These are phyloP conservation scores for Hypoxylon rickii DNA, from an alignment of 495 filamentous ascomycete genomes.

Conservation along the genomic window DNA sequence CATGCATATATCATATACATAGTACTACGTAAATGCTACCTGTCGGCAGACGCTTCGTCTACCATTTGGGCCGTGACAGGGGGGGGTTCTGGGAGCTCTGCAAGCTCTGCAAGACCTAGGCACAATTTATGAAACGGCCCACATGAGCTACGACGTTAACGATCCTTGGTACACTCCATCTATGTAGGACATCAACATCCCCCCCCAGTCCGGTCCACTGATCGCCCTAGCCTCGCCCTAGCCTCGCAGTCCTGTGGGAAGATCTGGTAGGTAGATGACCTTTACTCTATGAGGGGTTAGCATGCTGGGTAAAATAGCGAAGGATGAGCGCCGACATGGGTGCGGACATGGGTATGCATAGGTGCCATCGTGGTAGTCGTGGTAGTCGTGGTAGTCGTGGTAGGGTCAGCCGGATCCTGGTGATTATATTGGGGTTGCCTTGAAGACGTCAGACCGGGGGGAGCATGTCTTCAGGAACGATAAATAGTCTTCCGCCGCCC, in stretches of 20 bases:
- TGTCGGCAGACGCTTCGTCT: too few relatives aligned
- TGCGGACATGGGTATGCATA: not conserved
- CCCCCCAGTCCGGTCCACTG: not conserved
- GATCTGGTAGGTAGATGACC: slow-evolving; percentile 3
- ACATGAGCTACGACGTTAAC: not conserved
- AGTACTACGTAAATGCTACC: too few relatives aligned
- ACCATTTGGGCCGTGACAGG: not conserved
- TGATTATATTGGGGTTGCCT: slow-evolving; percentile 11
- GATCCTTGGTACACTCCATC: not conserved
- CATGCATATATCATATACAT: too few relatives aligned
- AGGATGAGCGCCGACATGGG: not conserved
- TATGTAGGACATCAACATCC: not conserved
- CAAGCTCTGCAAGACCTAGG: not conserved
- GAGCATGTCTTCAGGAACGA: slow-evolving; percentile 15
- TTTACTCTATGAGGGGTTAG: not conserved
- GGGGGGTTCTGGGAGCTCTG: not conserved
- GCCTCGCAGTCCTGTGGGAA: slow-evolving; percentile 1
- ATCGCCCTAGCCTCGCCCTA: slow-evolving; percentile 1
- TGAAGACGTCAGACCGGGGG: slow-evolving; percentile 21
- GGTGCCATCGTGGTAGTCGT: not conserved
- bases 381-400: slow-evolving; percentile 9
- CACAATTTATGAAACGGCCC: not conserved
- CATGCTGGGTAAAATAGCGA: not conserved
- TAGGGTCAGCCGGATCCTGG: slow-evolving; percentile 9
- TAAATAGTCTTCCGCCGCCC: slow-evolving; percentile 20